Conservation (phyloP, 23 red algal species). For the Gracilaria domingensis region DNA sequence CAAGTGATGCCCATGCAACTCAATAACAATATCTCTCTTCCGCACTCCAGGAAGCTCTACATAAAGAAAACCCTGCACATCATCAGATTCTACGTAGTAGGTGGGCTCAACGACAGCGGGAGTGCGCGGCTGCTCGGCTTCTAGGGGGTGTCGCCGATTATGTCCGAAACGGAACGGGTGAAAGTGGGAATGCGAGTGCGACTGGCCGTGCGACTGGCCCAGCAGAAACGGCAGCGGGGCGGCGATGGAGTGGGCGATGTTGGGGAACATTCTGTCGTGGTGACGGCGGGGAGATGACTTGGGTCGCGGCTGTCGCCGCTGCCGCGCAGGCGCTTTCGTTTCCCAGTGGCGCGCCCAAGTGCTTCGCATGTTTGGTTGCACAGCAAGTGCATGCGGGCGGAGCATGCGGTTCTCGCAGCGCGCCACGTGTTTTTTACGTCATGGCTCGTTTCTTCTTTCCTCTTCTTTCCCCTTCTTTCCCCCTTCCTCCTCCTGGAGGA, state of each 20-base stretch:
- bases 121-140: not conserved
- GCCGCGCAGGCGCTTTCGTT: too few relatives aligned
- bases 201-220: not conserved
- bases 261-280: not conserved
- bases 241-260: constrained; percentile 16
- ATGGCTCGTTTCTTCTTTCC: too few relatives aligned
- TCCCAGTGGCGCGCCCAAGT: too few relatives aligned
- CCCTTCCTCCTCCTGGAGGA: too few relatives aligned
- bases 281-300: not conserved
- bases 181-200: not conserved
- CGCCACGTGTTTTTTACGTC: too few relatives aligned
- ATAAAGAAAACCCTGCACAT: constrained; percentile 15
- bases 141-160: not conserved
- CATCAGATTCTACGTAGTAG: constrained; percentile 11
- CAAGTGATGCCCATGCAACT: constrained; percentile 20
- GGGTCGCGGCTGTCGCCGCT: too few relatives aligned
- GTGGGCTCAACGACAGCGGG: constrained; percentile 5
- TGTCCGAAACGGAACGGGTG: constrained; percentile 10
- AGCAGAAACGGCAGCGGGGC: constrained; percentile 13
- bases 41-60: constrained; percentile 23
- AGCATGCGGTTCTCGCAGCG: too few relatives aligned
- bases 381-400: not conserved
- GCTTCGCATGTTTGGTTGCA: not conserved
- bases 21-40: constrained; percentile 28
- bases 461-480: too few relatives aligned